phyloP scores from a whole-genome alignment of 805 yeast genomes.

The Vanderwaltozyma polyspora region DNA sequence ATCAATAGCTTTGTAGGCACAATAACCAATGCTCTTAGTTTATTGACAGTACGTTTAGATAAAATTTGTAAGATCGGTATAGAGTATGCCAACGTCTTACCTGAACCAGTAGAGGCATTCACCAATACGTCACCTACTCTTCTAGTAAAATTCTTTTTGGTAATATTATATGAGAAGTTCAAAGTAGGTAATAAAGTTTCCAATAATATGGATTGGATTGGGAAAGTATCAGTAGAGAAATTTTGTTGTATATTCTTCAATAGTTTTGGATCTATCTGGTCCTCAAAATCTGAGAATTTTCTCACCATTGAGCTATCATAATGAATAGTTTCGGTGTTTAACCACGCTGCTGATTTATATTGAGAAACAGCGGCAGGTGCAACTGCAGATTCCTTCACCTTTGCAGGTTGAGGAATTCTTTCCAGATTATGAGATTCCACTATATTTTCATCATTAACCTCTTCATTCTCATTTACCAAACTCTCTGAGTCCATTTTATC shows the following conservation, averaged over 20 bases:
- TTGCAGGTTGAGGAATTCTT: constrained; percentile 77
- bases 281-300: constrained; percentile 12
- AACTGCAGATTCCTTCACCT: constrained; percentile 22
- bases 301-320: constrained; percentile 21
- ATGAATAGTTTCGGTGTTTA: constrained; percentile 17
- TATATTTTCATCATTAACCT: constrained; percentile 18
- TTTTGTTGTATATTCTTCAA: constrained; percentile 22
- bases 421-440: constrained; percentile 34
- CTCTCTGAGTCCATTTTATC: constrained; percentile 15
- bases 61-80: constrained; percentile 73
- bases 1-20: constrained; percentile 88
- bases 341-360: constrained; percentile 29
- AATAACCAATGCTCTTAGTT: constrained; percentile 61
- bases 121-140: constrained; percentile 69
- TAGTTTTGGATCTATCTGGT: constrained; percentile 19
- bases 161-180: constrained; percentile 14
- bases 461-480: constrained; percentile 11
- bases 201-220: constrained; percentile 24
- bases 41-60: constrained; percentile 52
- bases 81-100: constrained; percentile 83
- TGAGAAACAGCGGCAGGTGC: constrained; percentile 30
- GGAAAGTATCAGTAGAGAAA: constrained; percentile 22
- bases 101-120: constrained; percentile 93
- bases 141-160: constrained; percentile 36
- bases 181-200: constrained; percentile 19